phyloP scores from a whole-genome alignment of 148 eudicot genomes.

The Amaranthus palmeri region DNA sequence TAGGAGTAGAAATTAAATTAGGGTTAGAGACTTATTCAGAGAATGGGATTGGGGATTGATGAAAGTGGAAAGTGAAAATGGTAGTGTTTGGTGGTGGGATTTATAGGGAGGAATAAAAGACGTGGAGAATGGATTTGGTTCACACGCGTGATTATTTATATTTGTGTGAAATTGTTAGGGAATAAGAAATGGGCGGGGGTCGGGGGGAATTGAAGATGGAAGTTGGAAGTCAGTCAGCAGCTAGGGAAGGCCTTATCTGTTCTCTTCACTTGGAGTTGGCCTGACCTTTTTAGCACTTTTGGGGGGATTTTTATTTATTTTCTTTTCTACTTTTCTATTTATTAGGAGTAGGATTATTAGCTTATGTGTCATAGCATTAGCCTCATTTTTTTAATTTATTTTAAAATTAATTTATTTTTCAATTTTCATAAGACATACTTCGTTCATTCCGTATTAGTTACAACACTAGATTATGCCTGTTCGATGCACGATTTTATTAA shows the following conservation, averaged over 20 bases:
- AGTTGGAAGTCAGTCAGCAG: background rate
- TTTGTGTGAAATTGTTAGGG: background rate
- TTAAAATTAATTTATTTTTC: no score
- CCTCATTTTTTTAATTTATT: no score
- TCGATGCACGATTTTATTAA: no score
- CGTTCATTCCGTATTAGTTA: no score
- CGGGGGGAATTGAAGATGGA: background rate
- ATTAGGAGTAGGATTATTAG: no score
- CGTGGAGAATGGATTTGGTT: background rate
- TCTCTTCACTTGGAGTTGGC: background rate
- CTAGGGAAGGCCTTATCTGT: conserved; percentile 3
- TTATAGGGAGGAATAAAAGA: conserved; percentile 16
- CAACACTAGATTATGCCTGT: no score
- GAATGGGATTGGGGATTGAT: background rate
- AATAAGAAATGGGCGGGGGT: background rate
- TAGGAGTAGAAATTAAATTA: no score
- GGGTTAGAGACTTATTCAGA: background rate
- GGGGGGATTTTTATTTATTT: no score
- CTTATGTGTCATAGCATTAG: no score
- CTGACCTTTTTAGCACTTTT: background rate
- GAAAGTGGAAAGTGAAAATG: no score
- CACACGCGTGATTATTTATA: conserved; percentile 1
- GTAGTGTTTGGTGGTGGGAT: background rate
- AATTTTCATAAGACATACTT: no score
- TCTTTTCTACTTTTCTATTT: no score